These are phyloP conservation scores for Cyclanthera cordifolia DNA, from an alignment of 306 rosid species.

Conservation along the genomic window DNA sequence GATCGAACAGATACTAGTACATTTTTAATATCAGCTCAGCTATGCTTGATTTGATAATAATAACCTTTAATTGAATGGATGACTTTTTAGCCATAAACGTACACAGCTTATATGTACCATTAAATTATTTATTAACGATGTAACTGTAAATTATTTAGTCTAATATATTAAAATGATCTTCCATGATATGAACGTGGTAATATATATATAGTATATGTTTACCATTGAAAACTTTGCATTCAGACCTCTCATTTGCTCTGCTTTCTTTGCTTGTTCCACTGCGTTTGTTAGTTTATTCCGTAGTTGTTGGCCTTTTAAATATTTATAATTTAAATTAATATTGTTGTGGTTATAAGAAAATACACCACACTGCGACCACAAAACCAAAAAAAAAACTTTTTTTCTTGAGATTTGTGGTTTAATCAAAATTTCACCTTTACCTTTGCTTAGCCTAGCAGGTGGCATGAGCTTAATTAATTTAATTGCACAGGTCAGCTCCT, in stretches of 20 bases:
- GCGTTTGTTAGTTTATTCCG: not conserved
- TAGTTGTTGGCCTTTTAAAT: not conserved
- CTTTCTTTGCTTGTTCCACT: not conserved
- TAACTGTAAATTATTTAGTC: no score
- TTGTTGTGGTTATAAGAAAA: not conserved
- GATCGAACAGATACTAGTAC: no score
- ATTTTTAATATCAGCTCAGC: no score
- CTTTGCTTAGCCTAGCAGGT: conserved; percentile 64
- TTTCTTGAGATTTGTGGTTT: not conserved
- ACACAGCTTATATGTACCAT: no score
- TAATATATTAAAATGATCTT: no score
- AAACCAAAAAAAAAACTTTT: not conserved
- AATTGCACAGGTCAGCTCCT: conserved; percentile 33
- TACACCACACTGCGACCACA: not conserved
- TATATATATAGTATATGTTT: no score
- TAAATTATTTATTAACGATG: no score
- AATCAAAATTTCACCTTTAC: conserved; percentile 2
- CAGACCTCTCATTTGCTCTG: not conserved
- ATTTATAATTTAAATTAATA: not conserved
- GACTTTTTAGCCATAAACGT: no score
- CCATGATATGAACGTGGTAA: no score
- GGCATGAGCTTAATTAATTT: conserved; percentile 48
- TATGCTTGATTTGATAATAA: no score
- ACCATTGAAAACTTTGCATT: not conserved
- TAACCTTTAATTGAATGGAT: no score